These are phyloP conservation scores for Capsicum baccatum DNA, from an alignment of 257 asterid genomes.

Conservation along the genomic window DNA sequence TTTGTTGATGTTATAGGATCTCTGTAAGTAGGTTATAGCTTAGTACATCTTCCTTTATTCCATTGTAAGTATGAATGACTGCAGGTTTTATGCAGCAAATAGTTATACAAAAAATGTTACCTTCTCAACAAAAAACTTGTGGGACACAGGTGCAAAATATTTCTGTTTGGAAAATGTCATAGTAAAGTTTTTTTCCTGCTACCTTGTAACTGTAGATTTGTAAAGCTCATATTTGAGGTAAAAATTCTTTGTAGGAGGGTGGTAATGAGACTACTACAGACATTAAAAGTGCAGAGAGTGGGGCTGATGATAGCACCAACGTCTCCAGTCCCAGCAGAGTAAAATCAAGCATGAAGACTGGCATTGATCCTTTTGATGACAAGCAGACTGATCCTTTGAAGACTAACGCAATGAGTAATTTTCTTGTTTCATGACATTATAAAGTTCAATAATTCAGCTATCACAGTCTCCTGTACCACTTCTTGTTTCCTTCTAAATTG, in stretches of 20 bases:
- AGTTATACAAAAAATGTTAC: too few relatives aligned
- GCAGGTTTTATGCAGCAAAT: too few relatives aligned
- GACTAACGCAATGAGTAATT: constrained; percentile 82
- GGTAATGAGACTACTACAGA: constrained; percentile 45
- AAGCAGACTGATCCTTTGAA: constrained; percentile 75
- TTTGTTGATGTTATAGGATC: too few relatives aligned
- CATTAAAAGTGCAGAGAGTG: constrained; percentile 45
- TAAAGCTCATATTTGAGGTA: neutral
- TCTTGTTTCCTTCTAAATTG: neutral
- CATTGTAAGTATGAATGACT: too few relatives aligned
- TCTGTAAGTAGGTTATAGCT: too few relatives aligned
- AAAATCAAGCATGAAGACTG: constrained; percentile 47
- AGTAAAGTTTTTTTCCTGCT: neutral
- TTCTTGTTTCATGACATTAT: constrained; percentile 3
- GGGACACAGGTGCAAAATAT: neutral
- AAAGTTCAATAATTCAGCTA: neutral
- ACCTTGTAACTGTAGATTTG: neutral
- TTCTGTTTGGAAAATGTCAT: constrained; percentile 2
- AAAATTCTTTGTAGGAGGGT: constrained; percentile 50
- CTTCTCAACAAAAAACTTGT: too few relatives aligned
- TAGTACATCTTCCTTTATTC: too few relatives aligned
- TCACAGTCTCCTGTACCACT: neutral
- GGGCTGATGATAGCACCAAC: constrained; percentile 35
- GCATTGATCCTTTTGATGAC: constrained; percentile 76
- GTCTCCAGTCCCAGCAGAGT: constrained; percentile 33